A percentile compares a stretch with the other conserved stretches of the same genome.
Evolutionary conservation across 176 grass and related monocot genomes (phyloP).

Genomic region (Oryza nivara): DNA sequence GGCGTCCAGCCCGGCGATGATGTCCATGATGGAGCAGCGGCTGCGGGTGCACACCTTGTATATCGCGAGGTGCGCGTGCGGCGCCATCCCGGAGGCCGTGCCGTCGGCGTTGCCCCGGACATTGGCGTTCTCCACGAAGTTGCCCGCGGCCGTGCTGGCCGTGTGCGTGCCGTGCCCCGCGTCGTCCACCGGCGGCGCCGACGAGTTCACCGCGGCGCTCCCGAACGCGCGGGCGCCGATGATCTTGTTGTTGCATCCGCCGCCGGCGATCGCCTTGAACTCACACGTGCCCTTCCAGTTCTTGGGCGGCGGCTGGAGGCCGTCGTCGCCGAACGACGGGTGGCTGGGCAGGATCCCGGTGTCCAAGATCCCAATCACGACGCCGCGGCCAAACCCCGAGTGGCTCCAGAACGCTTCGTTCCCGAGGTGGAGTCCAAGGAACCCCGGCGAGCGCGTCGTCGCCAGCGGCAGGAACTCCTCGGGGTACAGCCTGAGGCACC

Average conservation of each 20-base stretch:
- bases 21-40: constrained; percentile 77
- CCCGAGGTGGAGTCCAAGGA: constrained; percentile 68
- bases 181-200: constrained; percentile 72
- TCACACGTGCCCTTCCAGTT: constrained; percentile 70
- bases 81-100: constrained; percentile 82
- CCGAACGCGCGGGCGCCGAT: constrained; percentile 78
- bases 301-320: constrained; percentile 59
- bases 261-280: constrained; percentile 51
- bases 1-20: constrained; percentile 74
- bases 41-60: constrained; percentile 82
- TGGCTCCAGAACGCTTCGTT: constrained; percentile 65
- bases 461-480: constrained; percentile 63
- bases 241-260: constrained; percentile 83
- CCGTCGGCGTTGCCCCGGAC: constrained; percentile 79
- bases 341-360: constrained; percentile 76
- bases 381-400: constrained; percentile 62
- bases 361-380: constrained; percentile 80
- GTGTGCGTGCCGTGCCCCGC: constrained; percentile 80
- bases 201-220: constrained; percentile 48
- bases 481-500: constrained; percentile 59
- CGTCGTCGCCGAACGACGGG: constrained; percentile 75
- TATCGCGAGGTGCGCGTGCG: constrained; percentile 76
- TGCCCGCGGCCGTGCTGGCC: constrained; percentile 77
- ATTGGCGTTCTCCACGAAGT: constrained; percentile 76
- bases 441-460: constrained; percentile 83